These are phyloP conservation scores for Fusarium temperatum DNA, from an alignment of 2,329 filamentous ascomycete genomes.

Conservation along the genomic window DNA sequence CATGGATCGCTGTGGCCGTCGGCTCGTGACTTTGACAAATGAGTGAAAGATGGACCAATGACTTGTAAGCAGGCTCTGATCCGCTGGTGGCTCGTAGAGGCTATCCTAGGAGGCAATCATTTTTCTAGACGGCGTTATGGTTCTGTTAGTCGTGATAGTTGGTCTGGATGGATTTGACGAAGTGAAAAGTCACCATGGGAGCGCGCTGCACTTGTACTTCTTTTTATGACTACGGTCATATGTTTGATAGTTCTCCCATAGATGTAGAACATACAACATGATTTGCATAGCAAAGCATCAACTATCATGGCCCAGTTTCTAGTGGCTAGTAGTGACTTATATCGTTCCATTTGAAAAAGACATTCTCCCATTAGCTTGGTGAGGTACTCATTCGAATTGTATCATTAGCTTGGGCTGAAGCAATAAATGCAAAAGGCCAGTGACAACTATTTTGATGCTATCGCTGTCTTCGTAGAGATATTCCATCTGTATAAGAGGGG, in stretches of 20 bases:
- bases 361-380: fast-evolving
- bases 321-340: not conserved
- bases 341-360: not conserved
- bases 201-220: too few species aligned
- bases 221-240: too few species aligned
- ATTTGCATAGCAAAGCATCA: not conserved
- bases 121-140: not conserved
- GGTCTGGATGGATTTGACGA: not conserved
- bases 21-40: not conserved
- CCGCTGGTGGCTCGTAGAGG: fast-evolving
- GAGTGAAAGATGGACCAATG: not conserved
- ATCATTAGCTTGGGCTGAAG: too few species aligned
- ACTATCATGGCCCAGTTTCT: not conserved
- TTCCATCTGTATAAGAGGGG: not conserved
- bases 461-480: not conserved
- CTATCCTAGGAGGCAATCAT: too few species aligned
- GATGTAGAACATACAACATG: too few species aligned
- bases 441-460: not conserved
- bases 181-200: not conserved
- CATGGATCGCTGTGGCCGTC: not conserved
- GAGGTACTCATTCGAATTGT: too few species aligned
- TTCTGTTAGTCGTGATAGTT: too few species aligned
- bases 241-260: not conserved
- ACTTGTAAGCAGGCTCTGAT: not conserved
- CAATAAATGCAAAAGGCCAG: too few species aligned